Conservation (phyloP, 2,329 filamentous ascomycete genomes). For the Periconia macrospinosa region DNA sequence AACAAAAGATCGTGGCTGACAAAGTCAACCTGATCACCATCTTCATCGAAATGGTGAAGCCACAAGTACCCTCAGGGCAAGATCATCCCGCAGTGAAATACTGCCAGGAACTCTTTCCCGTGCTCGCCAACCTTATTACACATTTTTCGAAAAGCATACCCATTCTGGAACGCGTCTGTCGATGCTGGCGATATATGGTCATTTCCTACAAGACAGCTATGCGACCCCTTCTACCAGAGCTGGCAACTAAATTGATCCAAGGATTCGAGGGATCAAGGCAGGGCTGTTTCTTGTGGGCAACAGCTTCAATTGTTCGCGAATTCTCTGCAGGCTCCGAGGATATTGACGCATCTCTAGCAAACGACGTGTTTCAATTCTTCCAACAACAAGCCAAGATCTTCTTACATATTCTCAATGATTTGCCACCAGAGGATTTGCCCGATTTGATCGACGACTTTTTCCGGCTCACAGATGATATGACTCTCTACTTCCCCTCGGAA, state of each 20-base stretch:
- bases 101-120: constrained; percentile 89
- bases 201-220: constrained; percentile 92
- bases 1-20: constrained; percentile 86
- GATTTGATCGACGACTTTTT: constrained; percentile 95
- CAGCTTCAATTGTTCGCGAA: constrained; percentile 89
- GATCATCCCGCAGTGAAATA: constrained; percentile 94
- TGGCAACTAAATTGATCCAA: constrained; percentile 84
- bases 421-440: constrained; percentile 76
- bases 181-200: constrained; percentile 96
- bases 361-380: constrained; percentile 91
- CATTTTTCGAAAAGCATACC: constrained; percentile 84
- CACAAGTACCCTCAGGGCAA: constrained; percentile 67
- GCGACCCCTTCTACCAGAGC: constrained; percentile 76
- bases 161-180: constrained; percentile 89
- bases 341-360: constrained; percentile 77
- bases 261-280: constrained; percentile 86
- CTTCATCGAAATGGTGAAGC: constrained; percentile 78
- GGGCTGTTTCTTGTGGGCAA: constrained; percentile 98
- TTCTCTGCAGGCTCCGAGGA: constrained; percentile 89
- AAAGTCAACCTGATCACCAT: constrained; percentile 90
- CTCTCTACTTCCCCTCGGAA: constrained; percentile 88
- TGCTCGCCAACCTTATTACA: constrained; percentile 82
- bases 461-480: constrained; percentile 84
- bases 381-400: constrained; percentile 91
- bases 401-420: constrained; percentile 82